Conservation (phyloP, 805 yeast species). For the Saccharomycopsis malanga region DNA sequence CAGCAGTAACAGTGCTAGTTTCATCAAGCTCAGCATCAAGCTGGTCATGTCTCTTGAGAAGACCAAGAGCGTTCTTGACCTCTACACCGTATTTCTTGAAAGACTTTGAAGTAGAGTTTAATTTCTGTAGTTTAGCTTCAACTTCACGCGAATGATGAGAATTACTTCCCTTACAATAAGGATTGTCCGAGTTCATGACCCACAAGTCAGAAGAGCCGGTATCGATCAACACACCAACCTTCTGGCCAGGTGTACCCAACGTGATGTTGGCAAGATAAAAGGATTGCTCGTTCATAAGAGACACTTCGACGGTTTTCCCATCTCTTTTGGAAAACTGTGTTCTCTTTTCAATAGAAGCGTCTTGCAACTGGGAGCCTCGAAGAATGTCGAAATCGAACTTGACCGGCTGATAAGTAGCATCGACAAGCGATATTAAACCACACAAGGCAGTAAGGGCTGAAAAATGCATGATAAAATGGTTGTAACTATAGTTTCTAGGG, state of each 20-base stretch:
- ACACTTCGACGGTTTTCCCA: conserved; percentile 28
- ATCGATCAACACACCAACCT: conserved; percentile 54
- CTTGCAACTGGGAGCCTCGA: conserved; percentile 8
- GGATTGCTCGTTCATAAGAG: conserved; percentile 33
- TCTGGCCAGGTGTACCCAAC: conserved; percentile 54
- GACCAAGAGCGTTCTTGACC: not conserved
- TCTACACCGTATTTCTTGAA: conserved; percentile 2
- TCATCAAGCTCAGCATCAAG: not conserved
- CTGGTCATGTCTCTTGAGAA: not conserved
- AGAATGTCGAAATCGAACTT: conserved; percentile 16
- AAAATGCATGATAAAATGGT: not conserved
- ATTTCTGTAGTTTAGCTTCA: conserved; percentile 1
- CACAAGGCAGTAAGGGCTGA: not conserved
- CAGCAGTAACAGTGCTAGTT: not conserved
- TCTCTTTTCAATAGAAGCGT: not conserved
- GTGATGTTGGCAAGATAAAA: conserved; percentile 40
- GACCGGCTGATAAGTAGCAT: conserved; percentile 3
- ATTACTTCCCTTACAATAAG: conserved; percentile 32
- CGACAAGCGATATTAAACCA: not conserved
- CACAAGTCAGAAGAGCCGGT: conserved; percentile 75
- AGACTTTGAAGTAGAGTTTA: conserved; percentile 2
- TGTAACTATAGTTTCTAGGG: not conserved
- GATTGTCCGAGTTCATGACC: conserved; percentile 46
- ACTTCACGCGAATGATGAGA: not conserved
- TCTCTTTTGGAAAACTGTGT: conserved; percentile 24